These are phyloP conservation scores for Sugiyamaella castrensis DNA, from an alignment of 1,139 yeast species.

Conservation along the genomic window DNA sequence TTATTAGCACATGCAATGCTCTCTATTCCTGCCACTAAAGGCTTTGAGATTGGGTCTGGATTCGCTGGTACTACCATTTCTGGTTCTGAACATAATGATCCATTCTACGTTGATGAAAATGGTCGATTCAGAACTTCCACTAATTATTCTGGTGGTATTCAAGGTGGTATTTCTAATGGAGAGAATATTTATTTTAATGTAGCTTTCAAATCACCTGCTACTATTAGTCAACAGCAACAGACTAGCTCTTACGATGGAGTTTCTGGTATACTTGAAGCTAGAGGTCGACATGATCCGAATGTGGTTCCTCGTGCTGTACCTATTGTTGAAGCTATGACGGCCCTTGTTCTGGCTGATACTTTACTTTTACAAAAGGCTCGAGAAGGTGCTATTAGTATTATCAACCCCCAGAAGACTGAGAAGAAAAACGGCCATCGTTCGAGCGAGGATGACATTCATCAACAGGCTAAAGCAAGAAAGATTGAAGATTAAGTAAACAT, in stretches of 20 bases:
- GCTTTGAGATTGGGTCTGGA: conserved; percentile 96
- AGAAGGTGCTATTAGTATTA: conserved; percentile 45
- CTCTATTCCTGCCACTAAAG: conserved; percentile 95
- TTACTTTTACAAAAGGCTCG: conserved; percentile 83
- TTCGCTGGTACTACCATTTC: conserved; percentile 85
- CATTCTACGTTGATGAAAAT: conserved; percentile 49
- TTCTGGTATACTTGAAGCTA: conserved; percentile 84
- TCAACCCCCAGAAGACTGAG: conserved; percentile 1
- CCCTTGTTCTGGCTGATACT: conserved; percentile 85
- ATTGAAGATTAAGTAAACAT: not conserved
- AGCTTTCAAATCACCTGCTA: conserved; percentile 97
- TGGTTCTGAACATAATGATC: conserved; percentile 92
- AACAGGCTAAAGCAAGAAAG: too few species aligned
- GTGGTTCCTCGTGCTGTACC: conserved; percentile 99
- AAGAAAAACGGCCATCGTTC: not conserved
- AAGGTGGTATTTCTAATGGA: conserved; percentile 97
- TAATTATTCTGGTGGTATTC: conserved; percentile 94
- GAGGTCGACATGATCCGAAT: conserved; percentile 98
- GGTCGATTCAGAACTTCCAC: conserved; percentile 75
- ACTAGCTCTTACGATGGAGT: conserved; percentile 87
- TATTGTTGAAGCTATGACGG: conserved; percentile 97
- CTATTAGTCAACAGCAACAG: conserved; percentile 87
- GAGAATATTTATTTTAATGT: conserved; percentile 91
- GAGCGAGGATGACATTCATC: too few species aligned
- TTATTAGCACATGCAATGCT: conserved; percentile 95